Conservation (phyloP, 2,329 filamentous ascomycete genomes). For the Paecilomyces formosus region DNA sequence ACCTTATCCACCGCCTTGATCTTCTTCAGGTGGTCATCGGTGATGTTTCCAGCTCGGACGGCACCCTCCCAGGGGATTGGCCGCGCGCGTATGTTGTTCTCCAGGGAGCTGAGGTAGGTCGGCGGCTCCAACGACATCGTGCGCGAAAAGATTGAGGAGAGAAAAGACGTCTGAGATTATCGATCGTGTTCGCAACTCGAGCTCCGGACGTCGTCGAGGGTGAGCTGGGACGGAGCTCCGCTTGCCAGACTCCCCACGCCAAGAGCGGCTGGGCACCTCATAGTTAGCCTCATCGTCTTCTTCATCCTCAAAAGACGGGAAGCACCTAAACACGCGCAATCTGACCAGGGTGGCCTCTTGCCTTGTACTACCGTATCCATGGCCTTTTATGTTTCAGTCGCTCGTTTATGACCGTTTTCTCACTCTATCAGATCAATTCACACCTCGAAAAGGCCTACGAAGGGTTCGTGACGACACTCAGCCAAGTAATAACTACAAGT, state of each 20-base stretch:
- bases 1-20: constrained; percentile 97
- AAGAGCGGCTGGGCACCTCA: not conserved
- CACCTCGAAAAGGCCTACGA: not conserved
- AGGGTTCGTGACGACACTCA: not conserved
- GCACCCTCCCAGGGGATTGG: constrained; percentile 98
- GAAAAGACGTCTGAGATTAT: not conserved
- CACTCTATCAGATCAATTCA: not conserved
- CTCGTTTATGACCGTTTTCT: not conserved
- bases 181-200: not conserved
- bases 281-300: not conserved
- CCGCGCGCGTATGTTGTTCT: constrained; percentile 93
- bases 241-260: not conserved
- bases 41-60: constrained; percentile 86
- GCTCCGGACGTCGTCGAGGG: not conserved
- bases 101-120: constrained; percentile 77
- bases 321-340: not conserved
- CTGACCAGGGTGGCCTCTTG: not conserved
- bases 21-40: constrained; percentile 86
- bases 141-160: constrained; percentile 4
- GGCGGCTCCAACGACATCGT: constrained; percentile 87
- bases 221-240: constrained; percentile 1
- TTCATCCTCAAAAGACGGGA: not conserved
- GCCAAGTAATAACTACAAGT: not conserved
- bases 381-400: not conserved
- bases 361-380: not conserved